These are phyloP conservation scores for Globisporangium apiculatum DNA, from an alignment of 352 stramenopile genomes.

Conservation along the genomic window DNA sequence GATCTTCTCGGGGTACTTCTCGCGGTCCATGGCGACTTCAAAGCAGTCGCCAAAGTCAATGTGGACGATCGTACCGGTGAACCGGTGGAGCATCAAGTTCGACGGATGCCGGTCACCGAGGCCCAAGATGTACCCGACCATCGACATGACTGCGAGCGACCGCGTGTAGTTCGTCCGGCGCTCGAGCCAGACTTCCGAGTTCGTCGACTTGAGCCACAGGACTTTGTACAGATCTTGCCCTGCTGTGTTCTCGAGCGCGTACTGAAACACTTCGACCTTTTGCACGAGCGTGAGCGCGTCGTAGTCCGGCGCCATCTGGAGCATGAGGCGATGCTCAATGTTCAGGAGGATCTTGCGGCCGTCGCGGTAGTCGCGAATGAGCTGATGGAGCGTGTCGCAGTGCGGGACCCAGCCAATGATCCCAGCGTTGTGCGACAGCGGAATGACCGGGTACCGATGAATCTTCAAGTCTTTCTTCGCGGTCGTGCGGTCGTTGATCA, in stretches of 20 bases:
- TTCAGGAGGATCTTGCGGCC: constrained; percentile 89
- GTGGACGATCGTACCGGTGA: constrained; percentile 96
- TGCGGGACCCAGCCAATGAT: constrained; percentile 98
- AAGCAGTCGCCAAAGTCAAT: constrained; percentile 97
- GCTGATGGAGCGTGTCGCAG: constrained; percentile 97
- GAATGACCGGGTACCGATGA: constrained; percentile 96
- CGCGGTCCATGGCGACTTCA: constrained; percentile 97
- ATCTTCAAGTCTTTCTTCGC: constrained; percentile 97
- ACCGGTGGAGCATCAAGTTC: constrained; percentile 99
- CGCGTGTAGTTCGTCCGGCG: constrained; percentile 96
- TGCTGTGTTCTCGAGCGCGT: constrained; percentile 88
- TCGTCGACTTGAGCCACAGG: constrained; percentile 92
- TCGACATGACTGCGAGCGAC: constrained; percentile 98
- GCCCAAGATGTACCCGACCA: constrained; percentile 98
- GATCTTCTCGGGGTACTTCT: constrained; percentile 99
- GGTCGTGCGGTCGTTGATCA: constrained; percentile 95
- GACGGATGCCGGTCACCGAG: constrained; percentile 98
- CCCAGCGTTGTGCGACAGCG: constrained; percentile 97
- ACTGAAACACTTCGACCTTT: constrained; percentile 98
- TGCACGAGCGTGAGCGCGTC: constrained; percentile 95
- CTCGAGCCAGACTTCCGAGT: constrained; percentile 98
- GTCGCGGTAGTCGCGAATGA: constrained; percentile 94
- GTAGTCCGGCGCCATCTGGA: constrained; percentile 92
- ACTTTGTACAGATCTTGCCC: constrained; percentile 98
- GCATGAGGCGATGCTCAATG: constrained; percentile 90